Percentiles rank a stretch among this genome's conserved stretches.
Evolutionary conservation across 2,329 filamentous ascomycete genomes (phyloP).

Genomic region (Akanthomyces uredinophilus): DNA sequence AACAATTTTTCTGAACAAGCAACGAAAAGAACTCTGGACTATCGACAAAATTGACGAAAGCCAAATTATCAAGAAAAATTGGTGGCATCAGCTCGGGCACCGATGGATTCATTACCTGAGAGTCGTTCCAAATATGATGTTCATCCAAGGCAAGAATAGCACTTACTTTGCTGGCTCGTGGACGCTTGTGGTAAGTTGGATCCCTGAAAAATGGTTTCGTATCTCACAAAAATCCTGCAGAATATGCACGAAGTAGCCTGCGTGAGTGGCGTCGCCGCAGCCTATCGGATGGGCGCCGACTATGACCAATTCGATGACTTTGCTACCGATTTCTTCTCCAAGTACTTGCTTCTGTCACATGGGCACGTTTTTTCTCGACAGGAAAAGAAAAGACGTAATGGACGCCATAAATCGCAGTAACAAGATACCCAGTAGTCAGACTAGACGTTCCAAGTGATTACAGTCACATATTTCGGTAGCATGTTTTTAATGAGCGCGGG

Average conservation of each 20-base stretch:
- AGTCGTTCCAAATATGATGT: conserved; percentile 67
- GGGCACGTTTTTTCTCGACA: conserved; percentile 34
- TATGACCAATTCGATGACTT: conserved; percentile 57
- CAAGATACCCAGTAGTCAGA: neutral
- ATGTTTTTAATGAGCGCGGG: neutral
- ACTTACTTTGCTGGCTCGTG: conserved; percentile 62
- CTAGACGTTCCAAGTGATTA: neutral
- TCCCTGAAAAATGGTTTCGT: neutral
- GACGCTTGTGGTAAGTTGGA: conserved; percentile 56
- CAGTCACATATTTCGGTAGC: neutral
- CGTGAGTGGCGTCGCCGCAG: conserved; percentile 65
- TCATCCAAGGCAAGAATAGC: conserved; percentile 59
- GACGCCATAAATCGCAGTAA: neutral
- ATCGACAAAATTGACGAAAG: conserved; percentile 52
- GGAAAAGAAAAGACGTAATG: conserved; percentile 25
- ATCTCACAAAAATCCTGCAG: conserved; percentile 24
- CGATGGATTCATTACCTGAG: conserved; percentile 58
- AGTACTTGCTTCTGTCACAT: conserved; percentile 42
- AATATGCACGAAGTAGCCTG: conserved; percentile 67
- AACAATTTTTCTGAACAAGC: conserved; percentile 60
- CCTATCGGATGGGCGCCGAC: conserved; percentile 60
- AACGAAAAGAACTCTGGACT: conserved; percentile 52
- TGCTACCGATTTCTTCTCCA: conserved; percentile 42
- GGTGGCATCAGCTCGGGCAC: conserved; percentile 65
- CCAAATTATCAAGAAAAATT: conserved; percentile 59